Conservation (phyloP, 306 rosid species). For the Trichosanthes truncata region DNA sequence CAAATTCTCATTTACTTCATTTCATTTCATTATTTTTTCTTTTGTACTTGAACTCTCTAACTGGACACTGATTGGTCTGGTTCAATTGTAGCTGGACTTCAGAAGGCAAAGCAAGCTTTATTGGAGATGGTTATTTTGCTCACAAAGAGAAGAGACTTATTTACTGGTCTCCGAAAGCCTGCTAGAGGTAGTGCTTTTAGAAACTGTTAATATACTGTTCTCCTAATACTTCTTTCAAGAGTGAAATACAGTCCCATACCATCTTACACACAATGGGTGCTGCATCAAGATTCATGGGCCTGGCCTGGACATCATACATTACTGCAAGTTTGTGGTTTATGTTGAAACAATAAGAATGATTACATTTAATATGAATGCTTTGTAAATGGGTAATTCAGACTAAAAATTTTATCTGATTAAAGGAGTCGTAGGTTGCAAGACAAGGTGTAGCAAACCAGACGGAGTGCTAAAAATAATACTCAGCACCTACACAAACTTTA, state of each 20-base stretch:
- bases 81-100: slow-evolving; percentile 75
- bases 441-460: neutral
- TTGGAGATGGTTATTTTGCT: slow-evolving; percentile 99
- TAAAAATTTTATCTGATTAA: neutral
- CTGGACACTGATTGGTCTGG: slow-evolving; percentile 20
- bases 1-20: neutral
- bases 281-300: neutral
- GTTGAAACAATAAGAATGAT: neutral
- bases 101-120: slow-evolving; percentile 89
- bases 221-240: neutral
- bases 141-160: slow-evolving; percentile 84
- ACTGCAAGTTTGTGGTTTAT: neutral
- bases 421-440: neutral
- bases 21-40: neutral
- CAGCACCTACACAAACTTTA: neutral
- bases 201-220: neutral
- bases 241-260: neutral
- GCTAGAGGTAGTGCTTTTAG: slow-evolving; percentile 60
- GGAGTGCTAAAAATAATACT: neutral
- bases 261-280: neutral
- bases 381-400: neutral
- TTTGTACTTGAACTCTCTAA: neutral
- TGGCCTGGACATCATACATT: neutral
- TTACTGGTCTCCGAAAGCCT: slow-evolving; percentile 95
- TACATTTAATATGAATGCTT: neutral